phyloP scores from a whole-genome alignment of 208 protist species.

The Leishmania braziliensis region DNA sequence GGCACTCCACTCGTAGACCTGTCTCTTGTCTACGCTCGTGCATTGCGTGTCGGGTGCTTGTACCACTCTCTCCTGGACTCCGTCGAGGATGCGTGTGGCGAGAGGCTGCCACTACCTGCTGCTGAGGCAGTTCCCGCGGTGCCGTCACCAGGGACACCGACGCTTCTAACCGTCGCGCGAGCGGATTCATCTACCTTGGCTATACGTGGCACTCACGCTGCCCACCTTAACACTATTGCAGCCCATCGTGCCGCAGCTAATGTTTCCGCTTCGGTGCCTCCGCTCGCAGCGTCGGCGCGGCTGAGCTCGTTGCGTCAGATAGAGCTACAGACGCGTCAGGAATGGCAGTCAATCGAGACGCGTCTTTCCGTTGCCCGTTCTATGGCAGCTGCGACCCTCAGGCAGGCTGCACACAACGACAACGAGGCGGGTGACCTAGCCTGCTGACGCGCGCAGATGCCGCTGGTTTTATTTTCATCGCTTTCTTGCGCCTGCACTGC shows the following conservation, averaged over 20 bases:
- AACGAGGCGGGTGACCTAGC: not conserved
- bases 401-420: not conserved
- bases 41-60: slow-evolving; percentile 3
- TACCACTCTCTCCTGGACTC: not conserved
- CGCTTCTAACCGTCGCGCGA: not conserved
- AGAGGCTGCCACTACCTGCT: not conserved
- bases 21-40: not conserved
- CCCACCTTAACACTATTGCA: not conserved
- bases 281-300: not conserved
- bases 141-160: not conserved
- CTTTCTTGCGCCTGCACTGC: not conserved
- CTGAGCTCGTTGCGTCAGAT: slow-evolving; percentile 4
- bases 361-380: slow-evolving; percentile 11
- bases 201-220: not conserved
- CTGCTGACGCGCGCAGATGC: not conserved
- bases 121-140: not conserved
- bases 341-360: slow-evolving; percentile 19
- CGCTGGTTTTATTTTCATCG: not conserved
- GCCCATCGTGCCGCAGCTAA: not conserved
- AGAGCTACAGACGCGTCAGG: slow-evolving; percentile 8
- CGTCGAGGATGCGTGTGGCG: not conserved
- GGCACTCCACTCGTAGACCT: not conserved
- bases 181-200: not conserved
- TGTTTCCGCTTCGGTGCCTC: not conserved
- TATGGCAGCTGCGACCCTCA: slow-evolving; percentile 4